Percentiles rank a stretch among this genome's conserved stretches.
Conservation (phyloP, 345 rosid species). For the Cochlearia excelsa region DNA sequence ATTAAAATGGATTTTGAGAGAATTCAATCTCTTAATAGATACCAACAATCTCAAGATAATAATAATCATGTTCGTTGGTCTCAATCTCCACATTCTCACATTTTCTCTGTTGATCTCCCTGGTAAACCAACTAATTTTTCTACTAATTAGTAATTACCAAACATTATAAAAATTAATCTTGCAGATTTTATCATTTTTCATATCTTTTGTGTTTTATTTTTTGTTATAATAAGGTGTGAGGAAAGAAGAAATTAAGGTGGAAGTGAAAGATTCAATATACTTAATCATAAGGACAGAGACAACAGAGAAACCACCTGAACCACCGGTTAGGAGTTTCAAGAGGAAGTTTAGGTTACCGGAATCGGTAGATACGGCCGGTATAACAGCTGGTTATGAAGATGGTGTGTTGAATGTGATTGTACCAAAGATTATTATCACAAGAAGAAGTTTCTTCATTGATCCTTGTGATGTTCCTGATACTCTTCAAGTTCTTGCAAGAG, state of each 20-base stretch:
- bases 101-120: conserved; percentile 71
- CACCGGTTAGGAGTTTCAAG: conserved; percentile 48
- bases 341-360: conserved; percentile 72
- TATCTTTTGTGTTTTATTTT: neutral
- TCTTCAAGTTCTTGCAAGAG: conserved; percentile 67
- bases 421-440: conserved; percentile 47
- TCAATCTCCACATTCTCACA: conserved; percentile 62
- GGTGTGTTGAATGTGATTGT: conserved; percentile 65
- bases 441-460: conserved; percentile 51
- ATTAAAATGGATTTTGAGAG: conserved; percentile 46
- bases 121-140: conserved; percentile 35
- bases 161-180: neutral
- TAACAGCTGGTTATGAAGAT: conserved; percentile 63
- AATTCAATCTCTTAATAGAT: conserved; percentile 32
- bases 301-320: conserved; percentile 31
- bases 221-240: conserved; percentile 49
- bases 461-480: conserved; percentile 49
- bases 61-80: conserved; percentile 56
- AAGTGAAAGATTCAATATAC: conserved; percentile 68
- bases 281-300: conserved; percentile 61
- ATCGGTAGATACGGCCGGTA: conserved; percentile 48
- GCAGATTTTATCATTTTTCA: neutral
- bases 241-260: conserved; percentile 72
- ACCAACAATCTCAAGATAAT: conserved; percentile 34
- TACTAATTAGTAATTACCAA: neutral